Percentiles rank a stretch among this genome's conserved stretches.
Evolutionary conservation across 306 rosid species (phyloP).

Genomic region (Cicer bijugum): DNA sequence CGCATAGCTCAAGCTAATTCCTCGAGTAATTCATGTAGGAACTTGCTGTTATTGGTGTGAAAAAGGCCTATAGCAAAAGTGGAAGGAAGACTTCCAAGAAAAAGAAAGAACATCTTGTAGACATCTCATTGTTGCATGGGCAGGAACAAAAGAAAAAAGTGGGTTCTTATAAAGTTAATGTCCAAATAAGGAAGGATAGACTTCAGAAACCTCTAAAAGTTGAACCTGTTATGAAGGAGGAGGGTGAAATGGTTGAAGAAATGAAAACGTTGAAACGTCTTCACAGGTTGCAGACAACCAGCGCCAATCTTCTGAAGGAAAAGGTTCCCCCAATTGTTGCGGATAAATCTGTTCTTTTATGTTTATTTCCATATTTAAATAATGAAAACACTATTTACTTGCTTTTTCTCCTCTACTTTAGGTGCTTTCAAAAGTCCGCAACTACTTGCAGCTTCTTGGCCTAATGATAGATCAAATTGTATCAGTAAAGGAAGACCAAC

Average conservation of each 20-base stretch:
- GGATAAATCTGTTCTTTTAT: conserved; percentile 7
- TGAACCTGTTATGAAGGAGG: conserved; percentile 88
- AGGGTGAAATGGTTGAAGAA: conserved; percentile 93
- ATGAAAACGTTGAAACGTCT: conserved; percentile 84
- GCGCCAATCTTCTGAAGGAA: conserved; percentile 94
- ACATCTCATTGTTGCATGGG: conserved; percentile 54
- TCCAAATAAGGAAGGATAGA: conserved; percentile 61
- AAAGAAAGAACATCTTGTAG: conserved; percentile 64
- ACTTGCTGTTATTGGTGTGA: conserved; percentile 75
- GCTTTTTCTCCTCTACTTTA: conserved; percentile 40
- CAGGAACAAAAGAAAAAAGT: conserved; percentile 70
- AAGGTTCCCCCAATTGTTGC: conserved; percentile 53
- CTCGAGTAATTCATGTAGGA: conserved; percentile 54
- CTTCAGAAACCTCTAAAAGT: conserved; percentile 64
- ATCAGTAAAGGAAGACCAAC: conserved; percentile 76
- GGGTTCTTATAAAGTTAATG: conserved; percentile 51
- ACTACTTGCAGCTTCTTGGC: conserved; percentile 92
- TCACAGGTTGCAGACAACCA: conserved; percentile 79
- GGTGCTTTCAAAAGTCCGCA: conserved; percentile 91
- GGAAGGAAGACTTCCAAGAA: conserved; percentile 78
- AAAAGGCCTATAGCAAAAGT: conserved; percentile 63
- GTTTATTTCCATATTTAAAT: conserved; percentile 6
- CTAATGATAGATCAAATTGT: conserved; percentile 88
- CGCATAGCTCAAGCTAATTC: conserved; percentile 2
- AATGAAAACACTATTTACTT: conserved; percentile 1